phyloP scores from a whole-genome alignment of 2,329 filamentous ascomycete species.

The Diaporthe aspalathi region DNA sequence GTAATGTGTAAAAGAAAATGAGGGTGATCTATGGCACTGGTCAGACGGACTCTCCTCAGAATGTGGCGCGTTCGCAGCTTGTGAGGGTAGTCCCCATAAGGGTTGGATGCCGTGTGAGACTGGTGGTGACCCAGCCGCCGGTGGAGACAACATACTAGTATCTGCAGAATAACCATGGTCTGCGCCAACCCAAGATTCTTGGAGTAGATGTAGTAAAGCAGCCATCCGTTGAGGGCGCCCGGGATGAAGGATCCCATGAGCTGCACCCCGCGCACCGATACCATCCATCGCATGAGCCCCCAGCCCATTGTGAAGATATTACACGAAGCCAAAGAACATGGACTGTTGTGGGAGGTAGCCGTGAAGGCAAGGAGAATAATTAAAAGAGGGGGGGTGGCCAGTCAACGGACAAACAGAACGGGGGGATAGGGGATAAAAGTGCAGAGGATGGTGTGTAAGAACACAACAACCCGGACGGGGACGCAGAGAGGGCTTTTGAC shows the following conservation, averaged over 20 bases:
- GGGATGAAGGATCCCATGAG: conserved; percentile 46
- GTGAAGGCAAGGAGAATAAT: neutral
- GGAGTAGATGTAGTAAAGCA: conserved; percentile 47
- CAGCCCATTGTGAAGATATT: conserved; percentile 35
- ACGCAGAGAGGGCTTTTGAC: conserved; percentile 9
- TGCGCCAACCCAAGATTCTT: conserved; percentile 45
- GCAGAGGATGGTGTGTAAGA: conserved; percentile 4
- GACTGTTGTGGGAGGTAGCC: neutral
- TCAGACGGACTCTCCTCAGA: neutral
- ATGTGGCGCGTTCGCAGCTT: no score
- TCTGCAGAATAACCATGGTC: conserved; percentile 48
- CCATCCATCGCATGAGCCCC: conserved; percentile 50
- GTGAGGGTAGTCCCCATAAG: neutral
- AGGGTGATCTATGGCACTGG: conserved; percentile 44
- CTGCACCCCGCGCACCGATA: conserved; percentile 48
- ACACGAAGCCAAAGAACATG: conserved; percentile 19
- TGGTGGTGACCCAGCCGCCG: neutral
- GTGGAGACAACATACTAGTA: conserved; percentile 48
- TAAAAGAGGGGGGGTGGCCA: neutral
- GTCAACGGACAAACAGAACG: conserved; percentile 1
- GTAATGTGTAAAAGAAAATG: conserved; percentile 47
- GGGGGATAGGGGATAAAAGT: conserved; percentile 7
- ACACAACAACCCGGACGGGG: neutral
- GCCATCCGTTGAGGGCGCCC: conserved; percentile 50
- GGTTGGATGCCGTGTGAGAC: neutral